A percentile compares a stretch with the other conserved stretches of the same genome.
These are phyloP conservation scores for Wilcoxina mikolae DNA, from an alignment of 495 filamentous ascomycete genomes.

Conservation along the genomic window DNA sequence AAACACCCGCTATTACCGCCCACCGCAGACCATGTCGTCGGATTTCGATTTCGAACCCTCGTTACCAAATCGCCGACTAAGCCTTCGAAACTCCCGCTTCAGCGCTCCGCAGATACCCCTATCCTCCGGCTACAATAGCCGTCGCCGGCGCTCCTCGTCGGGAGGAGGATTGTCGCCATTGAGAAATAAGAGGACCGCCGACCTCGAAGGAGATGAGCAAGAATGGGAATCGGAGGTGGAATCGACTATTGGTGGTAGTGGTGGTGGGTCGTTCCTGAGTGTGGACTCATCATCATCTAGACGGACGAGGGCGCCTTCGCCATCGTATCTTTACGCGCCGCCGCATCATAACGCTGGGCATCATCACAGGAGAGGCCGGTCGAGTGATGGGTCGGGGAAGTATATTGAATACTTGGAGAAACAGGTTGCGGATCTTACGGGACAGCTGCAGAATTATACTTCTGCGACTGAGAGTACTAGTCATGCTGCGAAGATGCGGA, in stretches of 20 bases:
- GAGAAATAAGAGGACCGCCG: constrained; percentile 6
- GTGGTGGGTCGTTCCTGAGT: no score
- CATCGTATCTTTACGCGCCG: background rate
- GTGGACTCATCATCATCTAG: background rate
- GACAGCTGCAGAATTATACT: constrained; percentile 31
- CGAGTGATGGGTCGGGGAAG: constrained; percentile 12
- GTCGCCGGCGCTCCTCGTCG: background rate
- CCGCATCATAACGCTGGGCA: background rate
- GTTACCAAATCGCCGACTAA: constrained; percentile 21
- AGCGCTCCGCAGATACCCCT: constrained; percentile 15
- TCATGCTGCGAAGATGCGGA: constrained; percentile 32
- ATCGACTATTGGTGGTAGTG: background rate
- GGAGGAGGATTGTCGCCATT: constrained; percentile 3
- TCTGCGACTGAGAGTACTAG: constrained; percentile 27
- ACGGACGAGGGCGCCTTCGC: background rate
- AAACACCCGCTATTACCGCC: no score
- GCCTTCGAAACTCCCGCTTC: constrained; percentile 24
- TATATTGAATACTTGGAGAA: constrained; percentile 40
- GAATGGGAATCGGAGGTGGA: constrained; percentile 23
- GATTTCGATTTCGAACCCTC: no score
- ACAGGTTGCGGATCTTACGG: constrained; percentile 32
- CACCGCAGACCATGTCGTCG: no score
- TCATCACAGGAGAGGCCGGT: constrained; percentile 3
- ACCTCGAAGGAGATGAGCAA: constrained; percentile 15
- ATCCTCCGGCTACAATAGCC: constrained; percentile 2